Evolutionary conservation across 2,329 filamentous ascomycete species (phyloP).

Genomic region (Achaetomium macrosporum): DNA sequence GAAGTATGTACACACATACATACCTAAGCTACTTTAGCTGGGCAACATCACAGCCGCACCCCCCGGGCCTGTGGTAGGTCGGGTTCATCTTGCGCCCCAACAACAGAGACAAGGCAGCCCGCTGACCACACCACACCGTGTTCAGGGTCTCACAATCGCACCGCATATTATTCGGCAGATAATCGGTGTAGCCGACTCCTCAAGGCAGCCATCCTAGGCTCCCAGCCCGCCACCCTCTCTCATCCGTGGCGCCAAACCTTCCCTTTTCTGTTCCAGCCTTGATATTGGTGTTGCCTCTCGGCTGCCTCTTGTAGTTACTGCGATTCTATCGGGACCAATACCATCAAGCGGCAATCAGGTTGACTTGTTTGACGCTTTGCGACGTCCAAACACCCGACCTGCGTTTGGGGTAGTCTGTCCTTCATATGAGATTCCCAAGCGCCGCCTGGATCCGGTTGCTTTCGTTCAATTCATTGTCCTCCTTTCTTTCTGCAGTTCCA

Average conservation of each 20-base stretch:
- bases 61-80: not conserved
- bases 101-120: not conserved
- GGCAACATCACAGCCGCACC: not conserved
- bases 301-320: not conserved
- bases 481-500: not conserved
- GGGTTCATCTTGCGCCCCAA: not conserved
- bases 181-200: conserved; percentile 13
- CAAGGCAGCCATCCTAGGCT: not conserved
- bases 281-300: conserved; percentile 1
- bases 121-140: not conserved
- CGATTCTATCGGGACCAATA: not conserved
- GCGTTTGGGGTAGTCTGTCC: not conserved
- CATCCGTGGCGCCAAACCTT: not conserved
- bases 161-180: conserved; percentile 11
- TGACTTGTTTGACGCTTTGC: conserved; percentile 1
- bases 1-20: too few relatives aligned
- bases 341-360: not conserved
- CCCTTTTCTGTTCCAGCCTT: not conserved
- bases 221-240: not conserved
- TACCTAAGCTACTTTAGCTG: not conserved
- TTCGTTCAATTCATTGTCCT: not conserved
- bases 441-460: not conserved
- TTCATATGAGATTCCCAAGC: too few relatives aligned
- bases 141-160: not conserved
- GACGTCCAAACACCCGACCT: not conserved